Evolutionary conservation across 148 eudicot species (phyloP), one percentile per base, ranked within the genome.

Genomic region (Dysphania ambrosioides): DNA sequence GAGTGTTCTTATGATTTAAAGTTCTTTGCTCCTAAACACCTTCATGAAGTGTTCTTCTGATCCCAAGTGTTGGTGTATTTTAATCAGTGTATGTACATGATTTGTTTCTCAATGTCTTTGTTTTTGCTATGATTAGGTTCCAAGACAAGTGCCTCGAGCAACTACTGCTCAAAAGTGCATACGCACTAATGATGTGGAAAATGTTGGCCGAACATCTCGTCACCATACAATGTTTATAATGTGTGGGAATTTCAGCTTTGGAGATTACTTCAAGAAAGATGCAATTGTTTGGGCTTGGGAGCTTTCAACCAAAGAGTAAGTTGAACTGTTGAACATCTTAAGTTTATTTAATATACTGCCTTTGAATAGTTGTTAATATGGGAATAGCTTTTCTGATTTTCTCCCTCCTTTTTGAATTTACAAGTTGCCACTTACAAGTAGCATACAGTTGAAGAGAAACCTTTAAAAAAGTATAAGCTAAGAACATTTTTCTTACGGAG

Each of bases 231-330:
- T 95, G 78, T 95, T 95, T 89, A 96, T 92, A 81, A 95, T 95
- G 98, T 97, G 92, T 76, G 98, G 98, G 63, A 95, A 95, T 75
- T 95, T 95, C 76, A 92, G 98, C 78, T 92, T 95, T 80, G 98
- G 98, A 72, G 98, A 95, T 81, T 95, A 95, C 78, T 95, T 95
- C 81, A 95, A 95, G 85, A 91, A 85, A 76, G 98, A 95, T 74
- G 97, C 98, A 72, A 89, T 92, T 73, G 77, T 70, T 71, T 95
- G 98, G 98, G 98, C 98, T 38, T 92, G 98, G 98, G 98, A 95
- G 84, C 97, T 95, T 73, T 81, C 97, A 62, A 90, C 92, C 24
- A 42, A 76, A 35, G 98, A 92, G 98, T 95, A 87, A 66, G 97
- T 78, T 59, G 65, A n/a, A n/a, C 77, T 44, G n/a, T n/a, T n/a